Base-by-base conservation (phyloP, 1,139 yeast genomes). In the Zygoascus meyerae region DNA sequence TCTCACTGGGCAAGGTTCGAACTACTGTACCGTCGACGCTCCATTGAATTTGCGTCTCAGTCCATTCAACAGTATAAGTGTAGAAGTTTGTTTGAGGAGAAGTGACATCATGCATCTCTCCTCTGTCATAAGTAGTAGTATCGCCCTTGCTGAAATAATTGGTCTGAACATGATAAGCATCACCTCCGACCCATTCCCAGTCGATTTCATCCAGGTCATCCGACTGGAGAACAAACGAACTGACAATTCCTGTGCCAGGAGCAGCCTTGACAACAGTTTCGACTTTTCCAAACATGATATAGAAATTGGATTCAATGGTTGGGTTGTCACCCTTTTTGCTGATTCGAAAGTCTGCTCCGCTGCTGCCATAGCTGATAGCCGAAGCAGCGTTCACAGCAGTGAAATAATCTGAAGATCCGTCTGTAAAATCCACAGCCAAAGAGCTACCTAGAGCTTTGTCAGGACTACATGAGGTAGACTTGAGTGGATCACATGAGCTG, bases 201-300 rank as follows among this genome's bases (percentile, higher is more conserved):
- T 87, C 96, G 40, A 87, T 79, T 67, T 87, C 96, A 65, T 87
- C 96, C 53, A 82, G 69, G 58, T 83, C 95, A 63, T 87, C 95
- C 55, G 89, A 81, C 64, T 86, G 95, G 51, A 87, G 71, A 55
- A 81, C 86, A 58, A 86, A 81, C 2, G 90, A 80, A 0, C 95
- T 84, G 17, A 87, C 78, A 35, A 87, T 74, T 51, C 95, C 96
- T 39, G 65, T 65, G 21, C 95, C 95, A 16, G 74, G 68, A 2
- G 92, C 89, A 14, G 92, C 84, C 61, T 81, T 76, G 51, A 85
- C 63, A 1, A 72, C 73, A 8, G 81, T 89, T 62, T 86, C 94
- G 16, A 86, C 78, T 55, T 79, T 79, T 46, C 96, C 96, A 66
- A 81, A 87, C 90, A 87, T 84, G 53, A 87, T 77, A 65, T 86